Conservation (phyloP, 2,329 filamentous ascomycete species). For the Aspergillaceae sp. region DNA sequence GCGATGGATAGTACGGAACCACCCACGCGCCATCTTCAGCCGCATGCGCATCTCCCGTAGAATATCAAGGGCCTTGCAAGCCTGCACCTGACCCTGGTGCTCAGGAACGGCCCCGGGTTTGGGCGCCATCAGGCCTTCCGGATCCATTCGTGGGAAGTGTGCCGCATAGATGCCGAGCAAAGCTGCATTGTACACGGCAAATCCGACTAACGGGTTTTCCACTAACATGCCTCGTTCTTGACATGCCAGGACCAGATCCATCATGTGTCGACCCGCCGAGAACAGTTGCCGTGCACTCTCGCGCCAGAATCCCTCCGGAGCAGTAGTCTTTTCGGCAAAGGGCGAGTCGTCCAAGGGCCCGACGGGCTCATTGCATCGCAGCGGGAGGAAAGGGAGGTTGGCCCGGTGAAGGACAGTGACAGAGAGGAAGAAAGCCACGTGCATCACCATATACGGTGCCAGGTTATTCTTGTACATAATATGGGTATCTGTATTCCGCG, state of each 20-base stretch:
- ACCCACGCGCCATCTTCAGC: conserved; percentile 33
- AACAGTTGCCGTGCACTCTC: conserved; percentile 44
- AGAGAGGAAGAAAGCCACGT: conserved; percentile 46
- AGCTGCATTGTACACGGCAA: conserved; percentile 47
- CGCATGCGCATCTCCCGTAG: conserved; percentile 35
- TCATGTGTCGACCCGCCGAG: conserved; percentile 44
- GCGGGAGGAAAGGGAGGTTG: conserved; percentile 48
- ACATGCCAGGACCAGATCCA: conserved; percentile 45
- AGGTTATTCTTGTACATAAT: conserved; percentile 44
- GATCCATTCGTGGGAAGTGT: conserved; percentile 50
- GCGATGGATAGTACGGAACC: conserved; percentile 38
- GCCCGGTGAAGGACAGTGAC: conserved; percentile 49
- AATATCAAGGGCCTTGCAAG: conserved; percentile 30
- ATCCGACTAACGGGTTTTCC: conserved; percentile 49
- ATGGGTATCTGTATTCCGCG: conserved; percentile 47
- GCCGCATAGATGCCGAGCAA: conserved; percentile 46
- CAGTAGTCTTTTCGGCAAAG: conserved; percentile 36
- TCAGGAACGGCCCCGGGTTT: conserved; percentile 20
- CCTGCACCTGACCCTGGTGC: conserved; percentile 24
- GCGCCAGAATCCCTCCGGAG: conserved; percentile 45
- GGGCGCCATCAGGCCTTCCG: conserved; percentile 39
- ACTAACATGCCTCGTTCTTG: conserved; percentile 44
- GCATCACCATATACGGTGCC: conserved; percentile 48
- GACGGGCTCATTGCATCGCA: conserved; percentile 41
- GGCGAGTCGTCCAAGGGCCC: conserved; percentile 46